Percentiles rank a stretch among this genome's conserved stretches.
Conservation (phyloP, 1,284 basidiomycete genomes). For the Omphalotus olearius region DNA sequence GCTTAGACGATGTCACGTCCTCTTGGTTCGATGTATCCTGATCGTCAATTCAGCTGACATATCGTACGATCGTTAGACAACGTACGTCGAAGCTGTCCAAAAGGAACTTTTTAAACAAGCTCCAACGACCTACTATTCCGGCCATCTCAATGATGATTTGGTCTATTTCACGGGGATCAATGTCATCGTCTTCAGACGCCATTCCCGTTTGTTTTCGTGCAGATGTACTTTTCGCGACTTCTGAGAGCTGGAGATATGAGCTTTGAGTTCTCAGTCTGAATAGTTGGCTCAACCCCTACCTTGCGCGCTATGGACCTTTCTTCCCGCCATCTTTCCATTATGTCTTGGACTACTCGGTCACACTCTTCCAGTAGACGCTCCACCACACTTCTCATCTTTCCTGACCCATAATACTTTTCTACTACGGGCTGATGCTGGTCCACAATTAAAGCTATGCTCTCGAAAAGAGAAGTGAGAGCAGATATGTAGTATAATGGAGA, state of each 20-base stretch:
- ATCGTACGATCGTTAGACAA: conserved; percentile 12
- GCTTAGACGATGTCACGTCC: neutral
- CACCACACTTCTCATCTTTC: conserved; percentile 84
- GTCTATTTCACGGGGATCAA: conserved; percentile 90
- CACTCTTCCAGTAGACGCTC: conserved; percentile 80
- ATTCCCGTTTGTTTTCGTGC: conserved; percentile 32
- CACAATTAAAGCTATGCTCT: conserved; percentile 93
- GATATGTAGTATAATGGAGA: conserved; percentile 89
- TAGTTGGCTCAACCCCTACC: conserved; percentile 32
- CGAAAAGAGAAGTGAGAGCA: conserved; percentile 85
- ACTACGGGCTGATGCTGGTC: conserved; percentile 98
- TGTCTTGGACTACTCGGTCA: conserved; percentile 74
- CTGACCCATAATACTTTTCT: conserved; percentile 92
- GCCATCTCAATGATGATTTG: conserved; percentile 83
- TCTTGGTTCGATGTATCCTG: neutral
- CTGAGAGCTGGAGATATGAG: conserved; percentile 37
- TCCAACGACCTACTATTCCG: conserved; percentile 90
- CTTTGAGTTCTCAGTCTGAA: neutral
- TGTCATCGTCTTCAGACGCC: conserved; percentile 53
- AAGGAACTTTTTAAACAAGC: conserved; percentile 86
- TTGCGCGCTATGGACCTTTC: conserved; percentile 75
- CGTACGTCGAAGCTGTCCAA: conserved; percentile 53
- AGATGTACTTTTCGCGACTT: conserved; percentile 37
- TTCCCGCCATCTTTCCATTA: conserved; percentile 88
- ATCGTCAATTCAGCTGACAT: neutral